Conservation (phyloP, 192 early-diverging fungal genomes). For the Coemansia sp. region DNA sequence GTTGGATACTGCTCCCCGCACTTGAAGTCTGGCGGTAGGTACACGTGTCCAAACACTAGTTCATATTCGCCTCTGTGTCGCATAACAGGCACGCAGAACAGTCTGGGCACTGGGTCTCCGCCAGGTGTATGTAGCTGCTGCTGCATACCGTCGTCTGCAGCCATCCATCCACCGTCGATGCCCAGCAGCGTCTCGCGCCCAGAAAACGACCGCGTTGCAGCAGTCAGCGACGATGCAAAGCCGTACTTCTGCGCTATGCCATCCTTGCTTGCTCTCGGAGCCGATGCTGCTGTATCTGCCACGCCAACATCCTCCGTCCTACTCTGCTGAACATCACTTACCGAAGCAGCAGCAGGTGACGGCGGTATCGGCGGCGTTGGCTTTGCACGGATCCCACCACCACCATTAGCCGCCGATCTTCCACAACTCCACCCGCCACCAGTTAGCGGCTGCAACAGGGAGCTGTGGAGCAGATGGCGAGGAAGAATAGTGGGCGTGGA, state of each 20-base stretch:
- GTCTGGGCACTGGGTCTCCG: constrained; percentile 15
- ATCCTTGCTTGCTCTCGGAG: not conserved
- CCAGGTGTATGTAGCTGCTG: not conserved
- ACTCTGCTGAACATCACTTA: too few relatives aligned
- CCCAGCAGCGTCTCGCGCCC: constrained; percentile 14
- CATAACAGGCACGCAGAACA: constrained; percentile 18
- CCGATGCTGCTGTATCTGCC: too few relatives aligned
- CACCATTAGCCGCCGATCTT: not conserved
- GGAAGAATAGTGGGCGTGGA: constrained; percentile 11
- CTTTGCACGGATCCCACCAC: not conserved
- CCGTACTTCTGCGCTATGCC: not conserved
- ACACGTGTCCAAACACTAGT: constrained; percentile 23
- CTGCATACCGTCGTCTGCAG: not conserved
- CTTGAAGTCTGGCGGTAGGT: constrained; percentile 13
- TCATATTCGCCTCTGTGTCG: not conserved
- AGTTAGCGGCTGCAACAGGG: constrained; percentile 10
- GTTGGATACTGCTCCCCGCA: constrained; percentile 51
- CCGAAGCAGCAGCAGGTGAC: too few relatives aligned
- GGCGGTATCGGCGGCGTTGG: too few relatives aligned
- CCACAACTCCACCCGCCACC: not conserved
- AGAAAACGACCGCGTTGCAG: not conserved
- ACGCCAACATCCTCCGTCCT: too few relatives aligned
- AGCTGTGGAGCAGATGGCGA: constrained; percentile 15
- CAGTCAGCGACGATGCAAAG: constrained; percentile 19
- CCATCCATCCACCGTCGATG: not conserved